phyloP scores from a whole-genome alignment of 495 filamentous ascomycete species.

The Daldinia bambusicola region DNA sequence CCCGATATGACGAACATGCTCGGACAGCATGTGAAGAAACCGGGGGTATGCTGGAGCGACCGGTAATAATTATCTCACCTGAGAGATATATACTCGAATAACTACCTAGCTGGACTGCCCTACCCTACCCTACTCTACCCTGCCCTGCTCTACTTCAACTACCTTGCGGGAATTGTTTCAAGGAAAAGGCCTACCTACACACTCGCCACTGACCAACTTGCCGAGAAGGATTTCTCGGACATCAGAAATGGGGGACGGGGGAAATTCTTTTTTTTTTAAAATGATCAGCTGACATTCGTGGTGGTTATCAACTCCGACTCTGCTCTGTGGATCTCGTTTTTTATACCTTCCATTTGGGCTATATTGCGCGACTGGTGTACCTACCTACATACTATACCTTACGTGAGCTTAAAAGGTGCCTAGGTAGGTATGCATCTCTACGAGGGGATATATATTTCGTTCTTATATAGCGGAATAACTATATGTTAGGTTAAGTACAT shows the following conservation, averaged over 20 bases:
- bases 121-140: too few species aligned
- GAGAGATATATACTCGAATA: not conserved
- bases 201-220: not conserved
- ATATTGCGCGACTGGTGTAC: not conserved
- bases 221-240: conserved; percentile 3
- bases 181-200: not conserved
- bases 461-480: too few species aligned
- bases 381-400: too few species aligned
- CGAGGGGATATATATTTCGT: too few species aligned
- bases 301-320: not conserved
- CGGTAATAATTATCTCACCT: not conserved
- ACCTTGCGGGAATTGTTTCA: not conserved
- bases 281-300: not conserved
- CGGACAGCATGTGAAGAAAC: not conserved
- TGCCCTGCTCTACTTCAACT: too few species aligned
- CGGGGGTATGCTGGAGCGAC: not conserved
- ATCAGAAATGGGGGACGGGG: not conserved
- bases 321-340: not conserved
- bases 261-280: not conserved
- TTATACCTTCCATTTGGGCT: not conserved
- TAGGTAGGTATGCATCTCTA: too few species aligned
- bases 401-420: not conserved
- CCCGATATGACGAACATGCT: not conserved
- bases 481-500: too few species aligned
- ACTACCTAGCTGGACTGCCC: too few species aligned